Evolutionary conservation across 768 basidiomycete species (phyloP).

Genomic region (Leccinum incarnatum): DNA sequence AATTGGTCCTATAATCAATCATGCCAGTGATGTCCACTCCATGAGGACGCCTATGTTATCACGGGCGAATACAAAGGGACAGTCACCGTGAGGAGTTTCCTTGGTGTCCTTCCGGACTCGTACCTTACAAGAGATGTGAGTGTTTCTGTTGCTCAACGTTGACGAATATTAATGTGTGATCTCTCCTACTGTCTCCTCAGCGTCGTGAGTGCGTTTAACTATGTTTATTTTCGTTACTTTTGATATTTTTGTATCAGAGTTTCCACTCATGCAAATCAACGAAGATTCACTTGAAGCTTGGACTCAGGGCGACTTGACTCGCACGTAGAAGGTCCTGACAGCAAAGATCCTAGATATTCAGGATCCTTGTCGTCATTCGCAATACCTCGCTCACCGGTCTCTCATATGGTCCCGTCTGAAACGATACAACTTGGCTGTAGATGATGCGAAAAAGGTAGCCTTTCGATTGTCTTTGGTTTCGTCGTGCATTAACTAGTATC

Average conservation of each 20-base stretch:
- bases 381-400: background rate
- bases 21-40: background rate
- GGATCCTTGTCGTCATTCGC: background rate
- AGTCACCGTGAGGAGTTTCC: background rate
- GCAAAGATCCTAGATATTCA: background rate
- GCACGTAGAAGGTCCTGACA: background rate
- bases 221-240: background rate
- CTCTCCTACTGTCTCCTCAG: too few relatives aligned
- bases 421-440: background rate
- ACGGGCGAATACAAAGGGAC: background rate
- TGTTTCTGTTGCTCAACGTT: background rate
- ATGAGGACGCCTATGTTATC: background rate
- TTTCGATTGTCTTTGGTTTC: too few relatives aligned
- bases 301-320: background rate
- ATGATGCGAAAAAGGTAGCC: background rate
- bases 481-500: background rate
- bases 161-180: background rate
- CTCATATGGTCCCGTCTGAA: background rate
- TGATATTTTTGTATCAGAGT: background rate
- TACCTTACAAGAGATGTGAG: constrained; percentile 2
- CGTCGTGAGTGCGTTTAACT: background rate
- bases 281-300: background rate
- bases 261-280: background rate
- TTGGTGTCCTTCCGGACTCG: background rate
- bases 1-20: background rate